Percentiles rank a stretch among this genome's conserved stretches.
Evolutionary conservation across 495 filamentous ascomycete genomes (phyloP).

Genomic region (Entonaema liquescens): DNA sequence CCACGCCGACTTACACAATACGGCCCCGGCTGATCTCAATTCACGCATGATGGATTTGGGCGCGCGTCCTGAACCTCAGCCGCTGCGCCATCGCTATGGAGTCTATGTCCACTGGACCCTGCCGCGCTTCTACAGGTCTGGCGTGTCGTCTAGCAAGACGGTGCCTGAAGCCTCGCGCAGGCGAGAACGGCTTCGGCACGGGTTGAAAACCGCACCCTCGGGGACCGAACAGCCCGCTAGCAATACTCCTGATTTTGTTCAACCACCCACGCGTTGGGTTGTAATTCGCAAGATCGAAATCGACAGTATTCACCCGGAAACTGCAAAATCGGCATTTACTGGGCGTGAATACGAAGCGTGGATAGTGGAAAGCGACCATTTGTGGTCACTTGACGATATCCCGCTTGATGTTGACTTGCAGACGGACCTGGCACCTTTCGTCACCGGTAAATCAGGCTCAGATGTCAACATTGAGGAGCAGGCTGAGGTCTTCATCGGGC

Average conservation of each 20-base stretch:
- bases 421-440: constrained; percentile 59
- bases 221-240: constrained; percentile 4
- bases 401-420: constrained; percentile 52
- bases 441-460: constrained; percentile 22
- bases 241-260: constrained; percentile 44
- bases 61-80: constrained; percentile 2
- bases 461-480: constrained; percentile 47
- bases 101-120: constrained; percentile 66
- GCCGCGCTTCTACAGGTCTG: constrained; percentile 55
- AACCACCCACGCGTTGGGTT: constrained; percentile 54
- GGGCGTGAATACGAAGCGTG: constrained; percentile 48
- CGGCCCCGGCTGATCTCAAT: constrained; percentile 50
- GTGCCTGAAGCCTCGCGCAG: not conserved
- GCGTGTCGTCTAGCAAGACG: constrained; percentile 18
- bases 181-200: constrained; percentile 7
- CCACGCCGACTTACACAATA: constrained; percentile 55
- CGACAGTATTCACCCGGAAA: constrained; percentile 12
- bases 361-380: constrained; percentile 60
- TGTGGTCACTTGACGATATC: constrained; percentile 48
- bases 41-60: constrained; percentile 56
- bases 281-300: constrained; percentile 50
- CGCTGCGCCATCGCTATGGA: constrained; percentile 48
- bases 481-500: constrained; percentile 63
- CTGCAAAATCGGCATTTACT: not conserved
- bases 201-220: constrained; percentile 1